Evolutionary conservation across 2,329 filamentous ascomycete species (phyloP).

Genomic region (Ophiocordyceps australis): DNA sequence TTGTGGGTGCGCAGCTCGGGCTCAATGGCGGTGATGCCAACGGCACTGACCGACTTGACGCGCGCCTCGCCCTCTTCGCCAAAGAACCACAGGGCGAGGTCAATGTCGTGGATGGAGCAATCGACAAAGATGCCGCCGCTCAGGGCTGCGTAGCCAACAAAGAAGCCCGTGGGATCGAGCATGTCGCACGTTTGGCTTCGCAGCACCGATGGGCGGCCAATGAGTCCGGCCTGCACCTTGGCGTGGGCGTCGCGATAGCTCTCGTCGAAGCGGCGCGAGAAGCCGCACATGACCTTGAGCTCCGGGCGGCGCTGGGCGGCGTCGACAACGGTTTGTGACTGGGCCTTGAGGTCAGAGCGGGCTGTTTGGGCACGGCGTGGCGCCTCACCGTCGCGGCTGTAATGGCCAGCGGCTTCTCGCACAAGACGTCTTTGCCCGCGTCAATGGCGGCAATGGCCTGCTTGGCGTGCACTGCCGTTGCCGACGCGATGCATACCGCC

Average conservation of each 20-base stretch:
- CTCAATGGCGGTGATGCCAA: constrained; percentile 11
- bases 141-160: constrained; percentile 46
- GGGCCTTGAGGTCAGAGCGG: neutral
- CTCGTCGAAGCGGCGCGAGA: constrained; percentile 30
- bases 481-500: constrained; percentile 19
- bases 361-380: too few species aligned
- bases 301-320: constrained; percentile 33
- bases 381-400: constrained; percentile 33
- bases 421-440: constrained; percentile 34
- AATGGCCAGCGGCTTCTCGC: constrained; percentile 41
- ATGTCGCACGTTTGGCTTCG: constrained; percentile 52
- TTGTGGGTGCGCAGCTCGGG: constrained; percentile 9
- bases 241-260: constrained; percentile 42
- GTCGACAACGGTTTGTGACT: constrained; percentile 39
- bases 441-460: constrained; percentile 37
- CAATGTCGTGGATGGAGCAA: constrained; percentile 50
- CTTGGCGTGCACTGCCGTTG: constrained; percentile 36
- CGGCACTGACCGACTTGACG: constrained; percentile 9
- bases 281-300: constrained; percentile 37
- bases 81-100: constrained; percentile 12
- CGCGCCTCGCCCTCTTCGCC: constrained; percentile 8
- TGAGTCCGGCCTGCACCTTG: constrained; percentile 31
- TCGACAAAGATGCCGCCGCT: constrained; percentile 55
- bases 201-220: constrained; percentile 41
- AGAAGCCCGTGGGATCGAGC: constrained; percentile 46